Evolutionary conservation across 768 basidiomycete genomes (phyloP).

Genomic region (Aureoboletus auriporus): DNA sequence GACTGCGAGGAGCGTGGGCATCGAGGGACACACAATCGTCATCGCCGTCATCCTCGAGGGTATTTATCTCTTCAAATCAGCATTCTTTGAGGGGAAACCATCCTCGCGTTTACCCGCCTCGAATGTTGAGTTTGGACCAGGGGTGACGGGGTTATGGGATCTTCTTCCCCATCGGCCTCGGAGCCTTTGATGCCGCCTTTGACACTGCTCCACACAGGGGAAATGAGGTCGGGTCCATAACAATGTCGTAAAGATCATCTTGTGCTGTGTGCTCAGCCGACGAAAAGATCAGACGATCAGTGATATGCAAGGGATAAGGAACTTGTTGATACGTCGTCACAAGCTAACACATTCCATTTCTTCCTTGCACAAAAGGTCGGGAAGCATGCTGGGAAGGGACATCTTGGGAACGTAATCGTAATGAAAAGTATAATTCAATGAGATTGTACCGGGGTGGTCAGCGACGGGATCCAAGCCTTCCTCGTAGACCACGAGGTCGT

Average conservation of each 20-base stretch:
- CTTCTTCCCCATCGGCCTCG: constrained; percentile 69
- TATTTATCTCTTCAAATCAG: constrained; percentile 27
- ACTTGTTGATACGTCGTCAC: constrained; percentile 64
- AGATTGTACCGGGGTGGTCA: constrained; percentile 67
- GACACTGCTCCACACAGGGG: constrained; percentile 37
- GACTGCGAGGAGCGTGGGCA: constrained; percentile 37
- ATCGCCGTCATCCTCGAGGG: constrained; percentile 32
- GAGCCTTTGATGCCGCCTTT: constrained; percentile 42
- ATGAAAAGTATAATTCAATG: constrained; percentile 83
- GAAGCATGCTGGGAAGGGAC: constrained; percentile 94
- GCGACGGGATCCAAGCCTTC: constrained; percentile 44
- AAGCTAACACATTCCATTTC: constrained; percentile 87
- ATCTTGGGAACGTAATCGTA: constrained; percentile 98
- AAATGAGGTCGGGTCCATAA: constrained; percentile 47
- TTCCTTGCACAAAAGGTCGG: constrained; percentile 85
- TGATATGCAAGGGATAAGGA: constrained; percentile 25
- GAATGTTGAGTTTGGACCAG: constrained; percentile 43
- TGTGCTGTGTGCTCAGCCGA: constrained; percentile 42
- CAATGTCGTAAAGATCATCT: constrained; percentile 76
- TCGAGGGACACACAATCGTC: constrained; percentile 69
- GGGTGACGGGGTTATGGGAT: constrained; percentile 65
- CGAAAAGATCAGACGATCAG: constrained; percentile 4
- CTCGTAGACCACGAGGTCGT: constrained; percentile 32
- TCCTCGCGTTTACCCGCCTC: constrained; percentile 21
- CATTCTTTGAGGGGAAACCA: constrained; percentile 22